Conservation (phyloP, 495 filamentous ascomycete genomes). For the Thermothielavioides terrestris region DNA sequence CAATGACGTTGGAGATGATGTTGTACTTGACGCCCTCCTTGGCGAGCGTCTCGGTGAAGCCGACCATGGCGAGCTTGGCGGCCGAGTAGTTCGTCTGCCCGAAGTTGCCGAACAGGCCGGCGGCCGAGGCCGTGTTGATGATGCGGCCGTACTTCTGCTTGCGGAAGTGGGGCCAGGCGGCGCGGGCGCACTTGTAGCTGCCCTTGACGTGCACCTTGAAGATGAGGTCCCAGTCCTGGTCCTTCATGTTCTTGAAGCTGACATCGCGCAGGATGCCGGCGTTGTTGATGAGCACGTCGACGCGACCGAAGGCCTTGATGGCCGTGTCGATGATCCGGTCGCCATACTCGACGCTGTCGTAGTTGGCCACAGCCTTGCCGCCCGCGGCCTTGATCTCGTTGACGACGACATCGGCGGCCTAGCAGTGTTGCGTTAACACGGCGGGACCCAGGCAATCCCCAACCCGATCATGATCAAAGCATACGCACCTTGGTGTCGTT, state of each 20-base stretch:
- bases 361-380: constrained; percentile 96
- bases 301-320: constrained; percentile 81
- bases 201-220: constrained; percentile 90
- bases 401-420: constrained; percentile 95
- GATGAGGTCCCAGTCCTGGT: constrained; percentile 92
- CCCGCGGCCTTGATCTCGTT: constrained; percentile 86
- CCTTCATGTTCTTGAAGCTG: constrained; percentile 98
- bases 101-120: constrained; percentile 91
- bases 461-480: not conserved
- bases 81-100: constrained; percentile 97
- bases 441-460: not conserved
- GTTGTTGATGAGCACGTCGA: constrained; percentile 96
- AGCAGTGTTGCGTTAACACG: not conserved
- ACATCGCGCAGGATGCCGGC: constrained; percentile 94
- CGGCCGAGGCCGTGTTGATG: constrained; percentile 93
- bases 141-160: constrained; percentile 97
- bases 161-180: constrained; percentile 95
- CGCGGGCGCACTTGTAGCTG: constrained; percentile 92
- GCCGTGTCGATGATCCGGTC: constrained; percentile 95
- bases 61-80: constrained; percentile 91
- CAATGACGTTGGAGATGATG: constrained; percentile 92
- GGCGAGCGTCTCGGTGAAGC: constrained; percentile 95
- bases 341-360: constrained; percentile 92
- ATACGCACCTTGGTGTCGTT: constrained; percentile 66
- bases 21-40: constrained; percentile 99